These are phyloP conservation scores for Blastocystis sp. DNA, from an alignment of 352 stramenopile genomes.

Conservation along the genomic window DNA sequence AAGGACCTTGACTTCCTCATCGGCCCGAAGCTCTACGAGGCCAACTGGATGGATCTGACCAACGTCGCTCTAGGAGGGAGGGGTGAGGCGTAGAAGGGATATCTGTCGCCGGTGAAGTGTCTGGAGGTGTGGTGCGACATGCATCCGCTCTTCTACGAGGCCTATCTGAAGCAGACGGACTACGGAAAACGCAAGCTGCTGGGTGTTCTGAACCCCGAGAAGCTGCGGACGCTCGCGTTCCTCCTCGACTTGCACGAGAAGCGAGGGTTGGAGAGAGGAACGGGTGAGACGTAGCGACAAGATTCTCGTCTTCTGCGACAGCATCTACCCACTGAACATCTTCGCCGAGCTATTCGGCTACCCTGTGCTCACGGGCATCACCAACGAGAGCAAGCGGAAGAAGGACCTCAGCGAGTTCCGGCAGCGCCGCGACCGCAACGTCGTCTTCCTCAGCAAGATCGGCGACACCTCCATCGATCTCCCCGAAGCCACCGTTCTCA, in stretches of 20 bases:
- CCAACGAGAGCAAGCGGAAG: conserved; percentile 67
- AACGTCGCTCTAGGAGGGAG: neutral
- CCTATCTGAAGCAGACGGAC: conserved; percentile 67
- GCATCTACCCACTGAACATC: conserved; percentile 68
- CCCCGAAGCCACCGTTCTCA: conserved; percentile 97
- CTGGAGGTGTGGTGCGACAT: conserved; percentile 98
- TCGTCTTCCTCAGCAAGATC: conserved; percentile 82
- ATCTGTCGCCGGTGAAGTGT: conserved; percentile 90
- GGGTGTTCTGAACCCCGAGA: conserved; percentile 96
- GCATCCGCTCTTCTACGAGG: conserved; percentile 88
- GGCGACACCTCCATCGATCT: conserved; percentile 98
- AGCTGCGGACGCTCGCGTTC: conserved; percentile 69
- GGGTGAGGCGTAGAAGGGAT: conserved; percentile 63
- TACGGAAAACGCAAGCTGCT: conserved; percentile 74
- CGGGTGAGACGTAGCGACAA: conserved; percentile 65
- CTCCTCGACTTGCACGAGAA: conserved; percentile 45
- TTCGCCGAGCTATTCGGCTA: conserved; percentile 66
- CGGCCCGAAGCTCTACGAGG: conserved; percentile 87
- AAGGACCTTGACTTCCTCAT: conserved; percentile 98
- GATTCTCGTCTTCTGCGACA: conserved; percentile 73
- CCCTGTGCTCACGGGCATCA: conserved; percentile 13
- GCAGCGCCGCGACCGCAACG: conserved; percentile 69
- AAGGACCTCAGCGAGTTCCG: conserved; percentile 73
- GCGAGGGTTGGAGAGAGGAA: conserved; percentile 63
- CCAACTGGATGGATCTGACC: conserved; percentile 99